Conservation (phyloP, 2,329 filamentous ascomycete species). For the Tympanopsis confertula region DNA sequence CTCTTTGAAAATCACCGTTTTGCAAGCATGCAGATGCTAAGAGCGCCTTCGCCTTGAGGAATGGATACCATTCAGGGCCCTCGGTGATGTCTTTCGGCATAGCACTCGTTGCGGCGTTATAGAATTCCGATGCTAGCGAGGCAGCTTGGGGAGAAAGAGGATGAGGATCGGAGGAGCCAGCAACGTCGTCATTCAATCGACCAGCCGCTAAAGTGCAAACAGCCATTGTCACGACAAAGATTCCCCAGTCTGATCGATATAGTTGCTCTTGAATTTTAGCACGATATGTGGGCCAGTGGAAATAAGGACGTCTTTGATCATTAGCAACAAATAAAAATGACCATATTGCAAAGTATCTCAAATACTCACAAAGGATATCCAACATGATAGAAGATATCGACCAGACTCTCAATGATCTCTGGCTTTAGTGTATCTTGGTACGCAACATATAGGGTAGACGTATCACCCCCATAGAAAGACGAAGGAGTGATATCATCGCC, state of each 20-base stretch:
- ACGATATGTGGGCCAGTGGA: slow-evolving; percentile 1
- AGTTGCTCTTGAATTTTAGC: not conserved
- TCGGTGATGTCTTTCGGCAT: slow-evolving; percentile 1
- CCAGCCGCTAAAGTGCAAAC: not conserved
- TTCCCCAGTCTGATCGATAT: slow-evolving; percentile 1
- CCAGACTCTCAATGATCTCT: too few species aligned
- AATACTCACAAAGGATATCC: too few species aligned
- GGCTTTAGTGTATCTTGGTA: too few species aligned
- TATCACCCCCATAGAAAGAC: too few species aligned
- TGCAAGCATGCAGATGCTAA: slow-evolving; percentile 1
- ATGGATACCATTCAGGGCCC: not conserved
- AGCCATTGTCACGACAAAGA: slow-evolving; percentile 1
- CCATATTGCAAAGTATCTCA: too few species aligned
- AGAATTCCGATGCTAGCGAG: not conserved
- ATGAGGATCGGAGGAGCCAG: not conserved
- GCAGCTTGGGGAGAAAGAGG: not conserved
- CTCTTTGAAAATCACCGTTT: not conserved
- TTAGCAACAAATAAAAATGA: too few species aligned
- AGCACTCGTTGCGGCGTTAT: not conserved
- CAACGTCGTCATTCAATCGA: not conserved
- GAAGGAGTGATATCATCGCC: too few species aligned
- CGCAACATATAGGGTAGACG: too few species aligned
- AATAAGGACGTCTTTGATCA: too few species aligned
- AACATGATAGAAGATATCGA: too few species aligned
- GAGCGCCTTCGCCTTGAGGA: not conserved